phyloP scores from a whole-genome alignment of 768 basidiomycete genomes.

The Cystofilobasidium macerans region DNA sequence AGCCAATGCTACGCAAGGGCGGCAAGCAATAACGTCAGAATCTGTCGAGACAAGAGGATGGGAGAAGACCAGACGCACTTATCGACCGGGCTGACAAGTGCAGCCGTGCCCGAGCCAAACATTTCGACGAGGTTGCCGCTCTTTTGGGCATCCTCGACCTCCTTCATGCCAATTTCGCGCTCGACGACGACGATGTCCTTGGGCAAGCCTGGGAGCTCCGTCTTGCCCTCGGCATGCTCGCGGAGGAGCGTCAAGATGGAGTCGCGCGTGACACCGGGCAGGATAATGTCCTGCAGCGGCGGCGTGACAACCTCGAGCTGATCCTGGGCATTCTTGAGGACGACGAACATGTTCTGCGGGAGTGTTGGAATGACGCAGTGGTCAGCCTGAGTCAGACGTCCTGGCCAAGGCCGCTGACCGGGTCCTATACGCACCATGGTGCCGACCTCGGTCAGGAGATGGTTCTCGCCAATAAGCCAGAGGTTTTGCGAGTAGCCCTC shows the following conservation, averaged over 20 bases:
- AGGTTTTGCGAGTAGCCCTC: slow-evolving; percentile 67
- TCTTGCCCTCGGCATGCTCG: slow-evolving; percentile 10
- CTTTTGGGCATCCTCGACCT: slow-evolving; percentile 49
- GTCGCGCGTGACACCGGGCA: slow-evolving; percentile 44
- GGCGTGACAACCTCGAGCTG: slow-evolving; percentile 77
- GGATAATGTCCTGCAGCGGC: slow-evolving; percentile 78
- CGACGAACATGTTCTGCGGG: slow-evolving; percentile 54
- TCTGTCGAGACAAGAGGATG: neutral
- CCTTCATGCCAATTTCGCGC: slow-evolving; percentile 62
- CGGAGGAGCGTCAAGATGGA: slow-evolving; percentile 25
- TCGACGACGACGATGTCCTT: slow-evolving; percentile 53
- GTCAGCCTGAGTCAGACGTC: neutral
- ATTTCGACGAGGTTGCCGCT: slow-evolving; percentile 45
- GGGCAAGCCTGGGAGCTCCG: slow-evolving; percentile 46
- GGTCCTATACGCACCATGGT: slow-evolving; percentile 47
- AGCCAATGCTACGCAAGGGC: slow-evolving; percentile 45
- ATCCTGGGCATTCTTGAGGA: slow-evolving; percentile 44
- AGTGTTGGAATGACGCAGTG: neutral
- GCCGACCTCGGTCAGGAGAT: slow-evolving; percentile 50
- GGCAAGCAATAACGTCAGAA: neutral
- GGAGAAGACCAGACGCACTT: slow-evolving; percentile 10
- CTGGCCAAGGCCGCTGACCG: neutral
- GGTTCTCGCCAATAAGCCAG: slow-evolving; percentile 60
- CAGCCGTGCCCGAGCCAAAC: slow-evolving; percentile 42
- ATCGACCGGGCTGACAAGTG: slow-evolving; percentile 20